Evolutionary conservation across 2,329 filamentous ascomycete genomes (phyloP).

Genomic region (Alternaria atra): DNA sequence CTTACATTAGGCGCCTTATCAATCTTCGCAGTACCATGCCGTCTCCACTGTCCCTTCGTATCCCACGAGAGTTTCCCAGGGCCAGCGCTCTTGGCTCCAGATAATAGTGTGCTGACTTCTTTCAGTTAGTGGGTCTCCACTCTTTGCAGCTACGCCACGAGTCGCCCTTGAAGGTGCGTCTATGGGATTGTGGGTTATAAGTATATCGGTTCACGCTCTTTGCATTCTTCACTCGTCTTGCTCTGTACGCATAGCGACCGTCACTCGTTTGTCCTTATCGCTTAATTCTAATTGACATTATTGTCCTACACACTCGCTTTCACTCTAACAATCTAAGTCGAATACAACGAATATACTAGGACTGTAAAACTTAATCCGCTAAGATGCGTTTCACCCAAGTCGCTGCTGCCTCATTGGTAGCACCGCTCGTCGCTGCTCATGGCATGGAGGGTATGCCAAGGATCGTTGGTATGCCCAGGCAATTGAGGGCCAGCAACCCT

Average conservation of each 20-base stretch:
- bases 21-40: constrained; percentile 6
- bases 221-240: constrained; percentile 30
- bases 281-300: constrained; percentile 28
- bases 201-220: constrained; percentile 16
- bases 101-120: constrained; percentile 25
- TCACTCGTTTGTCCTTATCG: constrained; percentile 34
- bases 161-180: constrained; percentile 17
- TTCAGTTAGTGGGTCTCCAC: constrained; percentile 22
- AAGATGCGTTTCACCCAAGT: constrained; percentile 46
- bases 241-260: constrained; percentile 32
- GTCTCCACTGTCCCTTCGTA: constrained; percentile 27
- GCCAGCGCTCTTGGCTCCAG: constrained; percentile 32
- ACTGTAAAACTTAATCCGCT: background rate
- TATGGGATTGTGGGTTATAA: constrained; percentile 28
- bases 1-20: constrained; percentile 1
- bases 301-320: constrained; percentile 28
- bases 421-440: constrained; percentile 45
- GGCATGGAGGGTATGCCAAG: constrained; percentile 40
- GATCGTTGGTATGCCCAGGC: constrained; percentile 43
- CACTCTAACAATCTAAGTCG: background rate
- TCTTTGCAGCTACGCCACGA: constrained; percentile 31
- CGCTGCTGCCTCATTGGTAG: constrained; percentile 41
- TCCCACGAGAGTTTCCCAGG: constrained; percentile 20
- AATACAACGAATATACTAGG: constrained; percentile 4
- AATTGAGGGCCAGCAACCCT: constrained; percentile 43